Conservation (phyloP, 192 early-diverging fungal species). For the Entomortierella chlamydospora region DNA sequence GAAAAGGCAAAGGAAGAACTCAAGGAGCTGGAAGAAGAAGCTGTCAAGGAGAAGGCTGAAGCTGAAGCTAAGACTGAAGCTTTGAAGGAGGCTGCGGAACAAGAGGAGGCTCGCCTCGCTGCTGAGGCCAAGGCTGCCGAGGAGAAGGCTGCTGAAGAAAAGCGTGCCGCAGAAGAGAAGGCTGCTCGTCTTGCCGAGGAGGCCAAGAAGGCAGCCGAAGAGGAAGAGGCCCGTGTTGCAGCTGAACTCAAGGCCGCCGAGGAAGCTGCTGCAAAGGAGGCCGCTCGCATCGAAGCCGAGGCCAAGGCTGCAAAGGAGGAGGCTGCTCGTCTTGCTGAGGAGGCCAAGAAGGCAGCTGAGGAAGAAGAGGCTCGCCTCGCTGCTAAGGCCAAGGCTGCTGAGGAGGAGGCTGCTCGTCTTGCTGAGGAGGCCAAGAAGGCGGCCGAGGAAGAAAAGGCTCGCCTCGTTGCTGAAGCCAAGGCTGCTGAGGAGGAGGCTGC, state of each 20-base stretch:
- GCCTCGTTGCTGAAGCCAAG: conserved; percentile 16
- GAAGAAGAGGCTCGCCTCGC: no score
- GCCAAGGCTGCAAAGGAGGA: conserved; percentile 27
- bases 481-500: conserved; percentile 7
- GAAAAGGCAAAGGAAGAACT: no score
- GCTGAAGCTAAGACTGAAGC: background rate
- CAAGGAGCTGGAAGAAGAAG: no score
- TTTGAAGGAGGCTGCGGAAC: conserved; percentile 7
- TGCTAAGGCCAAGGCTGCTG: background rate
- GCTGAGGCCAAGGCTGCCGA: conserved; percentile 22
- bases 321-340: conserved; percentile 22
- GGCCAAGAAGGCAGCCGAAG: conserved; percentile 22
- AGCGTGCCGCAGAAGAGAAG: conserved; percentile 9
- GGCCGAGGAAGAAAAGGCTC: conserved; percentile 11
- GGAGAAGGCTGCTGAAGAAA: conserved; percentile 17
- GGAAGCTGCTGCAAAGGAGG: background rate
- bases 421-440: conserved; percentile 23
- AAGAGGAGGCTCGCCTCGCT: conserved; percentile 8
- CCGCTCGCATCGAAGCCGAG: no score
- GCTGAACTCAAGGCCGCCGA: conserved; percentile 24
- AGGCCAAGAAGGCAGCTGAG: conserved; percentile 14
- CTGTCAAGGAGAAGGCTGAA: no score
- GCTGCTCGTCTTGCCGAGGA: conserved; percentile 22
- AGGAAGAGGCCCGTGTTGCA: conserved; percentile 3
- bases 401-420: conserved; percentile 7